A percentile compares a stretch with the other conserved stretches of the same genome.
phyloP scores from a whole-genome alignment of 257 asterid species.

The Jacaranda copaia region DNA sequence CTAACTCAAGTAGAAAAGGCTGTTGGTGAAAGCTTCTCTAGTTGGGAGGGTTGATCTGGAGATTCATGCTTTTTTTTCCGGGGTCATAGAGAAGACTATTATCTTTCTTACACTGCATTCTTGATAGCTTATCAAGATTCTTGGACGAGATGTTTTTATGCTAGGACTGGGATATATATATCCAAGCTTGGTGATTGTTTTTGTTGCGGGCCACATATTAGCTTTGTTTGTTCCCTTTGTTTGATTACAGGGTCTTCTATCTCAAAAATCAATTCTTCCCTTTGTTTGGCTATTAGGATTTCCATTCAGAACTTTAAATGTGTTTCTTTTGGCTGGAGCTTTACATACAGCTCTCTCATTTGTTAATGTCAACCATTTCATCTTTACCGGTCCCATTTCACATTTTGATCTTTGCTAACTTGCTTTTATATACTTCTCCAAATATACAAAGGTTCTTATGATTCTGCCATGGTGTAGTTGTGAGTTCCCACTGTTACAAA shows the following conservation, averaged over 20 bases:
- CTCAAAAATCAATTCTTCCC: slow-evolving; percentile 39
- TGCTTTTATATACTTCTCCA: neutral
- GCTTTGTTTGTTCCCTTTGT: slow-evolving; percentile 47
- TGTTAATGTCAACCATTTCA: neutral
- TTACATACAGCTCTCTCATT: neutral
- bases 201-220: slow-evolving; percentile 61
- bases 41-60: slow-evolving; percentile 85
- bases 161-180: slow-evolving; percentile 35
- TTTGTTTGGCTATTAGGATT: slow-evolving; percentile 34
- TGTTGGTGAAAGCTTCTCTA: slow-evolving; percentile 42
- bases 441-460: neutral
- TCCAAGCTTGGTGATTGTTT: slow-evolving; percentile 61
- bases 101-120: slow-evolving; percentile 6
- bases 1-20: slow-evolving; percentile 54
- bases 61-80: slow-evolving; percentile 68
- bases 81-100: slow-evolving; percentile 49
- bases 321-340: slow-evolving; percentile 49
- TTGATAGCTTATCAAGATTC: slow-evolving; percentile 13
- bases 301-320: slow-evolving; percentile 49
- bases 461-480: neutral
- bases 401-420: neutral
- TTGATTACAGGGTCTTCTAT: slow-evolving; percentile 47
- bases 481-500: slow-evolving; percentile 2
- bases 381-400: neutral
- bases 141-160: slow-evolving; percentile 50